A percentile compares a stretch with the other conserved stretches of the same genome.
Conservation (phyloP, 257 asterid species). For the Perilla frutescens region DNA sequence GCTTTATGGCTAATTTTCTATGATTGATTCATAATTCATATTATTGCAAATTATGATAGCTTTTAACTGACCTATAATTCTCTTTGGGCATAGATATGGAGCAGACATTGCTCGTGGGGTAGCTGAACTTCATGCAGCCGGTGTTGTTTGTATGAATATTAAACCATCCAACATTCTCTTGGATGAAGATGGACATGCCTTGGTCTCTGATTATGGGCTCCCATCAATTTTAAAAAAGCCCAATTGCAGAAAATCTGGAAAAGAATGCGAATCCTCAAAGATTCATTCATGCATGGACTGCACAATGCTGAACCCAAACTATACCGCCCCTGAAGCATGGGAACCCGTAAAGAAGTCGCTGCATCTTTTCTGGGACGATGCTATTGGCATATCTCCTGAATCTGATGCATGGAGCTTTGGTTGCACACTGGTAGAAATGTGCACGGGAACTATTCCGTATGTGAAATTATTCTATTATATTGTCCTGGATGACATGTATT, state of each 20-base stretch:
- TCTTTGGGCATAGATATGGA: conserved; percentile 73
- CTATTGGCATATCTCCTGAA: conserved; percentile 94
- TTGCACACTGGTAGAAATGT: conserved; percentile 98
- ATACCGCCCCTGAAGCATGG: conserved; percentile 99
- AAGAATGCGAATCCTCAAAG: conserved; percentile 77
- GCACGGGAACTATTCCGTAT: conserved; percentile 99
- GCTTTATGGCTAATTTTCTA: conserved; percentile 26
- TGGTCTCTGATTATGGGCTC: conserved; percentile 97
- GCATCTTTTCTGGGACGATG: conserved; percentile 97
- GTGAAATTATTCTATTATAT: conserved; percentile 44
- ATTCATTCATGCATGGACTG: conserved; percentile 99
- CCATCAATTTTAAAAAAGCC: conserved; percentile 90
- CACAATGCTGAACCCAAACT: conserved; percentile 96
- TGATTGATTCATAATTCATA: not conserved
- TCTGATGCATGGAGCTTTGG: conserved; percentile 99
- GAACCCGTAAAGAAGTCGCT: conserved; percentile 92
- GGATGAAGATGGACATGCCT: conserved; percentile 90
- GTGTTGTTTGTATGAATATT: conserved; percentile 95
- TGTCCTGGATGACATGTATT: conserved; percentile 28
- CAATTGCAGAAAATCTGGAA: conserved; percentile 79
- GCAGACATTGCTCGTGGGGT: conserved; percentile 99
- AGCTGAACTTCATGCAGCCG: conserved; percentile 99
- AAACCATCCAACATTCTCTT: conserved; percentile 96
- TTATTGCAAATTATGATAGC: conserved; percentile 21
- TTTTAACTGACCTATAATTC: conserved; percentile 21